Percentiles rank a stretch among this genome's conserved stretches.
Evolutionary conservation across 2,329 filamentous ascomycete genomes (phyloP).

Genomic region (Lizonia empirigonia): DNA sequence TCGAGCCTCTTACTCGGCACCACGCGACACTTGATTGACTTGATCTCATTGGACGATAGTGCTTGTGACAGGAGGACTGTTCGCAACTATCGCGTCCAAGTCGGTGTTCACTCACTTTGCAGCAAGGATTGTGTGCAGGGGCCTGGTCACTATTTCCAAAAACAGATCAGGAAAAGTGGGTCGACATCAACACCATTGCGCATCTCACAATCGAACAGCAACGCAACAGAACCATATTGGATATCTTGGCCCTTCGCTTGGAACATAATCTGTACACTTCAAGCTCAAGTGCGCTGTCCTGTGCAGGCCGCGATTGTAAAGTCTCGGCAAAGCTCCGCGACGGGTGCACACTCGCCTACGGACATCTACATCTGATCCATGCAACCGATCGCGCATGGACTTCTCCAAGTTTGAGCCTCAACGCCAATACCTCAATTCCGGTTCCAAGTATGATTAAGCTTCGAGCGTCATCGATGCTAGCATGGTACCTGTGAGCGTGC

Average conservation of each 20-base stretch:
- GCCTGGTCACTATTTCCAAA: conserved; percentile 3
- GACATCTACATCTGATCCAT: conserved; percentile 17
- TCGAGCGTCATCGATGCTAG: conserved; percentile 14
- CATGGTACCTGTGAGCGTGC: conserved; percentile 36
- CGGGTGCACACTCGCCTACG: conserved; percentile 4
- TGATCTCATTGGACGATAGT: background rate
- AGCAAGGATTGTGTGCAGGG: background rate
- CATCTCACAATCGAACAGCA: background rate
- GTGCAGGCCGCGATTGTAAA: background rate
- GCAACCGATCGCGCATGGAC: conserved; percentile 29
- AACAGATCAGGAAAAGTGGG: background rate
- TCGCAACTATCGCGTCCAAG: background rate
- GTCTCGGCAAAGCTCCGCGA: background rate
- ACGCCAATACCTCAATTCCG: conserved; percentile 24
- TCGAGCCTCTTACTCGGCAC: background rate
- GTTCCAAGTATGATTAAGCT: conserved; percentile 16
- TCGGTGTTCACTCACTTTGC: background rate
- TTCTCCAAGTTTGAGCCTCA: conserved; percentile 31
- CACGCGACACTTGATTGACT: background rate
- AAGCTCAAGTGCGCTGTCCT: background rate
- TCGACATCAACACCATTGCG: background rate
- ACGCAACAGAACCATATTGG: background rate
- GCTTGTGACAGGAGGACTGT: background rate
- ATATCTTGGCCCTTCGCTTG: too few relatives aligned
- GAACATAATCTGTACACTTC: too few relatives aligned